Evolutionary conservation across 768 basidiomycete genomes (phyloP).

Genomic region (Cytidiella melzeri): DNA sequence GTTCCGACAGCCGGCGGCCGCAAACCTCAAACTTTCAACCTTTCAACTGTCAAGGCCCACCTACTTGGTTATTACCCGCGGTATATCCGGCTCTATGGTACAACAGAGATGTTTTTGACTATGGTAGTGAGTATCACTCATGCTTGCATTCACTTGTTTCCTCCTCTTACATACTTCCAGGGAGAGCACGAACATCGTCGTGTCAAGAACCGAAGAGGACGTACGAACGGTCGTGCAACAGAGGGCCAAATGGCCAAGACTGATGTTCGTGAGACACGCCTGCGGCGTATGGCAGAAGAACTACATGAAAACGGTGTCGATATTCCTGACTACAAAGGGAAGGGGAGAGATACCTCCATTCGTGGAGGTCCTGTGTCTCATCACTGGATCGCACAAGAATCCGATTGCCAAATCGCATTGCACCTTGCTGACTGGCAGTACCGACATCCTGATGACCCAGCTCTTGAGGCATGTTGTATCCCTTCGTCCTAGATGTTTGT

Average conservation of each 20-base stretch:
- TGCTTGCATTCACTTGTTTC: background rate
- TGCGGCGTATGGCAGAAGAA: constrained; percentile 2
- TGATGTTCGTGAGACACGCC: constrained; percentile 12
- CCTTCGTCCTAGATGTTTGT: background rate
- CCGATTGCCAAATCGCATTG: constrained; percentile 2
- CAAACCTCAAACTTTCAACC: constrained; percentile 20
- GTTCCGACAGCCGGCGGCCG: background rate
- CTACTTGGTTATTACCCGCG: constrained; percentile 27
- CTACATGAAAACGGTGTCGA: background rate
- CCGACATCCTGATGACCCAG: background rate
- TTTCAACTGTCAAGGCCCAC: constrained; percentile 31
- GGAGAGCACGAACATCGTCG: constrained; percentile 28
- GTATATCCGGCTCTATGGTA: constrained; percentile 25
- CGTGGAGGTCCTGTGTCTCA: too few relatives aligned
- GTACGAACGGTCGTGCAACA: constrained; percentile 20
- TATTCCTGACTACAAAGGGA: background rate
- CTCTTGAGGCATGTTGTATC: background rate
- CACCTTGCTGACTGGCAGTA: background rate
- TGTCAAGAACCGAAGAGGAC: constrained; percentile 23
- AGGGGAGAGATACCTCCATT: background rate
- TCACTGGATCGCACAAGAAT: constrained; percentile 6
- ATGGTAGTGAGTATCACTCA: constrained; percentile 21
- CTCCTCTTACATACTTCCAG: constrained; percentile 13
- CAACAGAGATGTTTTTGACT: constrained; percentile 30
- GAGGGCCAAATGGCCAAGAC: constrained; percentile 20